Evolutionary conservation across 78 protist species (phyloP).

Genomic region (Cavenderia fasciculata): DNA sequence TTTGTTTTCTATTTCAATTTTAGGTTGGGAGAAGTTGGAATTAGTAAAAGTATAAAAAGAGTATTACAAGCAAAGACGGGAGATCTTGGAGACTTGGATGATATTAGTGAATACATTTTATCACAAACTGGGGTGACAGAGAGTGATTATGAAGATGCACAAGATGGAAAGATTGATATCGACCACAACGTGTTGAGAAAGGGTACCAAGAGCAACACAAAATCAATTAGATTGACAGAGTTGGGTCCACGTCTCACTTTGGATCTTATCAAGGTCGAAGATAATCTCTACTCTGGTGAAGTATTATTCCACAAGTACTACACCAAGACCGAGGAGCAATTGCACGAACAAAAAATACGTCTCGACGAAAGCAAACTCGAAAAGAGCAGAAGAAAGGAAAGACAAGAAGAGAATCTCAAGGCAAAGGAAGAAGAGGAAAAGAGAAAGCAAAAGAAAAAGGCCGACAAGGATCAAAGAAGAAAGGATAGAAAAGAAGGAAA

Average conservation of each 20-base stretch:
- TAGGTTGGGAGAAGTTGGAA: conserved; percentile 70
- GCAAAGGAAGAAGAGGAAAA: conserved; percentile 12
- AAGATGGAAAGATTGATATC: conserved; percentile 56
- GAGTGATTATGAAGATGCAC: conserved; percentile 80
- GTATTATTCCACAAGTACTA: conserved; percentile 80
- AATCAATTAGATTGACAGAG: conserved; percentile 81
- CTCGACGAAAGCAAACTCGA: conserved; percentile 27
- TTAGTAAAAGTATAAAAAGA: conserved; percentile 73
- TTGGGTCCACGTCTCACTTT: conserved; percentile 91
- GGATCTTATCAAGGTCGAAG: conserved; percentile 83
- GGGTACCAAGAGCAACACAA: conserved; percentile 24
- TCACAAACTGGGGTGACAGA: conserved; percentile 53
- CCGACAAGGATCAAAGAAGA: background rate
- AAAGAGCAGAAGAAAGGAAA: conserved; percentile 58
- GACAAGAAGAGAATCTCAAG: conserved; percentile 56
- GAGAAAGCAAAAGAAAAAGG: conserved; percentile 38
- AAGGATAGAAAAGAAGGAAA: background rate
- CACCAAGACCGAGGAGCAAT: conserved; percentile 16
- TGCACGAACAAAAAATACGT: conserved; percentile 13
- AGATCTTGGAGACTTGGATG: conserved; percentile 49
- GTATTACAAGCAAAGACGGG: conserved; percentile 70
- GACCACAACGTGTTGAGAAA: conserved; percentile 23
- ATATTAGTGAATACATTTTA: conserved; percentile 78
- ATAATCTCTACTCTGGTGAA: conserved; percentile 84
- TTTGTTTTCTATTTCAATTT: background rate